Evolutionary conservation across 306 rosid genomes (phyloP), one percentile per base, ranked within the genome.

Genomic region (Cucurbita maxima): DNA sequence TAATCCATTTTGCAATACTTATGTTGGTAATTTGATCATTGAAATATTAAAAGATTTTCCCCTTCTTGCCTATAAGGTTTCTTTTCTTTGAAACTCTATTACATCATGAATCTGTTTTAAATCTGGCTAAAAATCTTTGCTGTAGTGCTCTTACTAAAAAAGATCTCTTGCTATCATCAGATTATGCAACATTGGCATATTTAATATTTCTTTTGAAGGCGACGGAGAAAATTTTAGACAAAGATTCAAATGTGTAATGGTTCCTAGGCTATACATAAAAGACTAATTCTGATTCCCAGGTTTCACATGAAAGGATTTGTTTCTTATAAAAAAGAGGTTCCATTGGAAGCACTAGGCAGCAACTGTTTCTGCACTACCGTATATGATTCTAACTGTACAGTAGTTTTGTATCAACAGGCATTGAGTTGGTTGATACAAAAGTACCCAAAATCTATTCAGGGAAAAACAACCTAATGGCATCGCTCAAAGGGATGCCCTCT

Each of bases 401-500:
- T 36, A 2, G n/a, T 14, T 34, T 38, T 15, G 48, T 47, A 61
- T 61, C 68, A 37, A 13, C 43, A 7, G 12, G 10, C 25, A 61
- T 15, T 37, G 45, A 61, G 68, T 61, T 61, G 47, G 34, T 30
- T 30, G 34, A 36, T 38, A 38, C 12, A 61, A 34, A 60, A 61
- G 3, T 3, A 30, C 34, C 7, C 54, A 13, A 50, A 43, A 41
- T 36, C 18, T 64, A 69, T 22, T 47, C 36, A 68, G 72, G 72
- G 47, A 75, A 81, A 67, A 13, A 11, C 60, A 16, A 78, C 44
- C 56, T 55, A 69, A 91, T 81, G 12, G 88, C 92, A 43, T 84
- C 90, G 3, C 44, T 43, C 45, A 89, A 83, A 78, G 58, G 75
- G 75, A 86, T 77, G 58, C 89, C 96, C 38, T 86, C 79, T 50